Conservation (phyloP, 768 basidiomycete genomes). For the Leccinum aurantiacum region DNA sequence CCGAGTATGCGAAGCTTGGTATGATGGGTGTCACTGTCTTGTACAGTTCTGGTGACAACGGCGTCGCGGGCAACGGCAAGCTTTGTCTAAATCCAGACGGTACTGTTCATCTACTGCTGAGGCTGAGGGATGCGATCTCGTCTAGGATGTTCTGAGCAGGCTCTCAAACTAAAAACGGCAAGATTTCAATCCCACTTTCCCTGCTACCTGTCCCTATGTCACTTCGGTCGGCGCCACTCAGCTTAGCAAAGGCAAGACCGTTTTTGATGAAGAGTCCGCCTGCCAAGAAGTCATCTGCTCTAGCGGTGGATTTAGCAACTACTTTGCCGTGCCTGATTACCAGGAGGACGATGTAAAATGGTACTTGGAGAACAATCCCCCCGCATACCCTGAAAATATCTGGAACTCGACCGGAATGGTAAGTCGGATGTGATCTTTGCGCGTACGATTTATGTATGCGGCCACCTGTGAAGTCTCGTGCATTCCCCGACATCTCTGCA, state of each 20-base stretch:
- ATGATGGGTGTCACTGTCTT: constrained; percentile 49
- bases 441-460: not conserved
- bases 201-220: constrained; percentile 58
- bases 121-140: not conserved
- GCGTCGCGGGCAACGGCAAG: constrained; percentile 37
- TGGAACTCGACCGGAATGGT: constrained; percentile 50
- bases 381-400: constrained; percentile 40
- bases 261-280: constrained; percentile 45
- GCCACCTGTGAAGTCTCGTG: constrained; percentile 42
- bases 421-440: constrained; percentile 3
- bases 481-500: constrained; percentile 60
- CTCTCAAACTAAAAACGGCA: constrained; percentile 44
- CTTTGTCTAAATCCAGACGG: constrained; percentile 42
- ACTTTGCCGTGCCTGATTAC: constrained; percentile 55
- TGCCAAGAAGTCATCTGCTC: constrained; percentile 48
- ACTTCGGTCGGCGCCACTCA: constrained; percentile 68
- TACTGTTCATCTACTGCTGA: constrained; percentile 7
- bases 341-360: constrained; percentile 45
- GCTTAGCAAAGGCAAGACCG: constrained; percentile 42
- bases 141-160: constrained; percentile 9
- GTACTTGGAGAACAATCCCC: constrained; percentile 44
- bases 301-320: constrained; percentile 54
- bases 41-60: constrained; percentile 42
- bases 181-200: constrained; percentile 56
- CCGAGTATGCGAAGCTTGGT: constrained; percentile 50